Evolutionary conservation across 768 basidiomycete species (phyloP).

Genomic region (Hypholoma sublateritium): DNA sequence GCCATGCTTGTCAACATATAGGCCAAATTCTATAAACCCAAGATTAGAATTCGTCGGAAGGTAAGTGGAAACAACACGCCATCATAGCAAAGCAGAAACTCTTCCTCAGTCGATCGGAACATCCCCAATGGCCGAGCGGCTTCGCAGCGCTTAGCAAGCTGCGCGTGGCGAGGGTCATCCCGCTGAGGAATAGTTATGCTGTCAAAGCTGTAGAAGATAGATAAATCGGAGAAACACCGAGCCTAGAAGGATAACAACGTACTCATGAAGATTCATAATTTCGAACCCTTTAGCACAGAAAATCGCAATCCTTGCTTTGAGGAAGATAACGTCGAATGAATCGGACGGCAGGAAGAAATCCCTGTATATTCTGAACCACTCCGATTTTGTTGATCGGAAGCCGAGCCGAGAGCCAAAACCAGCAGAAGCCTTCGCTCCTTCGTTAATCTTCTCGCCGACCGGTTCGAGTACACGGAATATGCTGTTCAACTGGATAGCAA

Average conservation of each 20-base stretch:
- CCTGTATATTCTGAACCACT: constrained; percentile 95
- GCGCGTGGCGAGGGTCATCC: constrained; percentile 64
- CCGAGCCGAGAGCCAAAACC: constrained; percentile 74
- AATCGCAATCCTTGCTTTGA: constrained; percentile 92
- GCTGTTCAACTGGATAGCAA: constrained; percentile 62
- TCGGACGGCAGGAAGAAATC: constrained; percentile 94
- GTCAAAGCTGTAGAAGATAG: constrained; percentile 65
- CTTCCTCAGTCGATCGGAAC: constrained; percentile 89
- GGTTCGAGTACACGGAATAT: constrained; percentile 98
- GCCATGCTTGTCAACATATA: constrained; percentile 94
- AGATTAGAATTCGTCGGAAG: not conserved
- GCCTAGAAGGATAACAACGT: constrained; percentile 26
- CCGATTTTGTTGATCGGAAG: constrained; percentile 77
- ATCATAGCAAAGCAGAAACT: constrained; percentile 93
- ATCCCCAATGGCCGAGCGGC: constrained; percentile 87
- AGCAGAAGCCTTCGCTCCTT: constrained; percentile 67
- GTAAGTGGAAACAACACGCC: constrained; percentile 50
- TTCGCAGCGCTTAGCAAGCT: constrained; percentile 84
- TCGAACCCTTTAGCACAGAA: constrained; percentile 94
- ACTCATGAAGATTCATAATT: constrained; percentile 96
- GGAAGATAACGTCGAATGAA: constrained; percentile 86
- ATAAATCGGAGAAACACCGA: constrained; percentile 40
- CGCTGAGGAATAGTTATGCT: constrained; percentile 95
- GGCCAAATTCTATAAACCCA: constrained; percentile 71
- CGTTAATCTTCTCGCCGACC: constrained; percentile 86